phyloP scores from a whole-genome alignment of 805 yeast species.

The Schwanniomyces polymorphus region DNA sequence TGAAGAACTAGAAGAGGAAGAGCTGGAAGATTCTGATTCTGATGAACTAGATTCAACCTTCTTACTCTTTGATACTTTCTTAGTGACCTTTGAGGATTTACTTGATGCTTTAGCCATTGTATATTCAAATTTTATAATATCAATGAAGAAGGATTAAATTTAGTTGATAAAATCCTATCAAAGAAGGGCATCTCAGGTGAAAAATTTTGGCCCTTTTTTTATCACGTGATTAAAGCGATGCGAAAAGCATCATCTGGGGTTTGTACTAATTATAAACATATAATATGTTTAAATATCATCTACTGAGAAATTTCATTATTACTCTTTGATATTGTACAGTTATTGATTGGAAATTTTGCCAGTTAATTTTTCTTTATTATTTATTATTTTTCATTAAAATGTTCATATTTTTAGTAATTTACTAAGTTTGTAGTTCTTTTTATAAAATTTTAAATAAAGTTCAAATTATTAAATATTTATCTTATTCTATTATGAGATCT shows the following conservation, averaged over 20 bases:
- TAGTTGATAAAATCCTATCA: not conserved
- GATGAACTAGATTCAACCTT: constrained; percentile 17
- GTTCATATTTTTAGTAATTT: too few species aligned
- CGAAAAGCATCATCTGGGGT: constrained; percentile 1
- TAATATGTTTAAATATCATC: too few species aligned
- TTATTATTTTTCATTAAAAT: too few species aligned
- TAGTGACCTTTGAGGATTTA: constrained; percentile 24
- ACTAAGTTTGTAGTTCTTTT: too few species aligned
- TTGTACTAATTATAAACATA: not conserved
- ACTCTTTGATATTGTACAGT: too few species aligned
- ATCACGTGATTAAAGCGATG: not conserved
- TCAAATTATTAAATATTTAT: too few species aligned
- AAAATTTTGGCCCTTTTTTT: constrained; percentile 1
- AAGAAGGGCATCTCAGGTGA: constrained; percentile 7
- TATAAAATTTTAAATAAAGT: too few species aligned
- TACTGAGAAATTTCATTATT: too few species aligned
- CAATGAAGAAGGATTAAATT: not conserved
- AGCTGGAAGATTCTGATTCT: constrained; percentile 10
- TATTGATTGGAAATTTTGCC: too few species aligned
- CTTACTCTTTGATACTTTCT: constrained; percentile 22
- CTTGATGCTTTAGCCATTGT: constrained; percentile 42
- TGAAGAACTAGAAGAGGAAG: constrained; percentile 21
- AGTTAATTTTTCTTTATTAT: too few species aligned
- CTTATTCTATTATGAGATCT: too few species aligned
- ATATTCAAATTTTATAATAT: not conserved